Conservation (phyloP, 176 grass and related monocot genomes). For the maize (Zea mays) region Zm-B73-REFERENCE-NAM-5.0 NC_050102.1:162415501-162416000, state of each 20-base stretch:
- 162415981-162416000: slow-evolving; percentile 12
- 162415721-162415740: slow-evolving; percentile 50
- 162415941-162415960: background rate
- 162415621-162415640: slow-evolving; percentile 37
- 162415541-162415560: slow-evolving; percentile 49
- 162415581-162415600: slow-evolving; percentile 26
- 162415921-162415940: background rate
- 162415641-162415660: slow-evolving; percentile 39
- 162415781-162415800: slow-evolving; percentile 6
- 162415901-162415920: background rate
- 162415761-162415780: slow-evolving; percentile 28
- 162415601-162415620: slow-evolving; percentile 47
- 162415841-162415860: slow-evolving; percentile 2
- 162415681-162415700: slow-evolving; percentile 58
- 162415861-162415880: background rate
- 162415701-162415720: slow-evolving; percentile 28
- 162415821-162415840: slow-evolving; percentile 20
- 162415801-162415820: slow-evolving; percentile 5
- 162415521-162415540: slow-evolving; percentile 48
- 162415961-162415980: background rate
- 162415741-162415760: slow-evolving; percentile 60
- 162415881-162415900: slow-evolving; percentile 12
- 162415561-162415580: slow-evolving; percentile 21
- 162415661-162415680: slow-evolving; percentile 53
- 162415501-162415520: slow-evolving; percentile 63